phyloP scores from a whole-genome alignment of 305 asterid genomes.

The Plantago lanceolata region DNA sequence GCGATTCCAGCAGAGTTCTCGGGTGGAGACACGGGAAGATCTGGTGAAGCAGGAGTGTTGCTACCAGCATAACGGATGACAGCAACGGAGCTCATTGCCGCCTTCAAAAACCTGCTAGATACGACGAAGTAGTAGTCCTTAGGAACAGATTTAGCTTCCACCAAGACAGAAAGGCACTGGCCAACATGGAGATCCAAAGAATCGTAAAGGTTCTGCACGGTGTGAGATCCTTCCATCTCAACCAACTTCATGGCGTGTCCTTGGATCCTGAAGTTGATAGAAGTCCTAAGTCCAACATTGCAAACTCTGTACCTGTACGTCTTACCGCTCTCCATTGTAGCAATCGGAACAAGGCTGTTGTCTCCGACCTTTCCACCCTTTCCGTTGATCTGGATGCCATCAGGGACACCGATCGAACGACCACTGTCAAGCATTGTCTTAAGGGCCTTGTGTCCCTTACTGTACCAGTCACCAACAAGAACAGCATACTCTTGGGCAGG shows the following conservation, averaged over 20 bases:
- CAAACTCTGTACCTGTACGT: slow-evolving; percentile 72
- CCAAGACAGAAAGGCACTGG: slow-evolving; percentile 67
- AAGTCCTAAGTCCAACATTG: slow-evolving; percentile 59
- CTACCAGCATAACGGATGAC: slow-evolving; percentile 45
- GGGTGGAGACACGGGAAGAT: slow-evolving; percentile 60
- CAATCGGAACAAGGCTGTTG: slow-evolving; percentile 34
- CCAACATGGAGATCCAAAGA: slow-evolving; percentile 76
- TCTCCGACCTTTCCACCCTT: slow-evolving; percentile 49
- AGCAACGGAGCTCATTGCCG: slow-evolving; percentile 37
- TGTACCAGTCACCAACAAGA: slow-evolving; percentile 58
- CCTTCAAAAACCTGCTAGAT: slow-evolving; percentile 59
- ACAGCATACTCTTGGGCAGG: slow-evolving; percentile 45
- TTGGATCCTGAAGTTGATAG: slow-evolving; percentile 66
- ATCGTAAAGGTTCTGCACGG: slow-evolving; percentile 60
- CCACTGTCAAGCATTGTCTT: slow-evolving; percentile 50
- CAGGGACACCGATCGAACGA: slow-evolving; percentile 55
- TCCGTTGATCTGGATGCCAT: slow-evolving; percentile 73
- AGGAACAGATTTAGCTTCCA: slow-evolving; percentile 52
- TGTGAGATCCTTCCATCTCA: slow-evolving; percentile 84
- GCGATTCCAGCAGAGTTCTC: slow-evolving; percentile 50
- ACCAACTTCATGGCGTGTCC: slow-evolving; percentile 66
- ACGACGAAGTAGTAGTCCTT: slow-evolving; percentile 66
- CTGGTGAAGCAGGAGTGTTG: slow-evolving; percentile 42
- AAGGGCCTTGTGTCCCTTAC: slow-evolving; percentile 63
- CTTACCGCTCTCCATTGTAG: slow-evolving; percentile 55